Conservation (phyloP, 2,329 filamentous ascomycete genomes). For the Chalara sp. region DNA sequence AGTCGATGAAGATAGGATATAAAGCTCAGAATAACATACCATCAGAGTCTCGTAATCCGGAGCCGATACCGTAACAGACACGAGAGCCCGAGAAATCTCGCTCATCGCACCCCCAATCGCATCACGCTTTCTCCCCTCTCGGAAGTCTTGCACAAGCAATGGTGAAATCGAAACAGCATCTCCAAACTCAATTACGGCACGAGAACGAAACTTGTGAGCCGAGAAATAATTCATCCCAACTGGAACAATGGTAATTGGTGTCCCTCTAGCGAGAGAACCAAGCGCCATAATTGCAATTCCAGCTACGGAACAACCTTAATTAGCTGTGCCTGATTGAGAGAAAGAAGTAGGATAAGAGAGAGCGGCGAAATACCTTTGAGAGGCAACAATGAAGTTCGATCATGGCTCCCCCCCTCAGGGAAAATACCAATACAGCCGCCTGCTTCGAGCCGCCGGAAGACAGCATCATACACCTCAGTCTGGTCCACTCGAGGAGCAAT, state of each 20-base stretch:
- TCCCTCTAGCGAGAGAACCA: conserved; percentile 74
- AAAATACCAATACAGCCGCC: conserved; percentile 95
- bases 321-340: not conserved
- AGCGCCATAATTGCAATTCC: conserved; percentile 89
- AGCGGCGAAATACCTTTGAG: conserved; percentile 54
- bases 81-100: conserved; percentile 75
- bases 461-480: conserved; percentile 85
- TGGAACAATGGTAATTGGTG: conserved; percentile 84
- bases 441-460: conserved; percentile 72
- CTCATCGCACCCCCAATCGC: conserved; percentile 78
- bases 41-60: conserved; percentile 94
- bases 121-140: conserved; percentile 71
- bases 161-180: conserved; percentile 81
- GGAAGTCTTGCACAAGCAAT: conserved; percentile 74
- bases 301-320: not conserved
- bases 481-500: conserved; percentile 91
- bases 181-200: conserved; percentile 92
- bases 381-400: conserved; percentile 83
- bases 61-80: conserved; percentile 84
- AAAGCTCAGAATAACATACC: conserved; percentile 38
- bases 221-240: conserved; percentile 99
- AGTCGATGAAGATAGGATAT: not conserved
- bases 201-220: conserved; percentile 92
- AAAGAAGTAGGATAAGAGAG: too few species aligned
- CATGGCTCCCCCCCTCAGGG: conserved; percentile 92